Evolutionary conservation across 2,329 filamentous ascomycete species (phyloP).

Genomic region (Ophiostoma piceae): DNA sequence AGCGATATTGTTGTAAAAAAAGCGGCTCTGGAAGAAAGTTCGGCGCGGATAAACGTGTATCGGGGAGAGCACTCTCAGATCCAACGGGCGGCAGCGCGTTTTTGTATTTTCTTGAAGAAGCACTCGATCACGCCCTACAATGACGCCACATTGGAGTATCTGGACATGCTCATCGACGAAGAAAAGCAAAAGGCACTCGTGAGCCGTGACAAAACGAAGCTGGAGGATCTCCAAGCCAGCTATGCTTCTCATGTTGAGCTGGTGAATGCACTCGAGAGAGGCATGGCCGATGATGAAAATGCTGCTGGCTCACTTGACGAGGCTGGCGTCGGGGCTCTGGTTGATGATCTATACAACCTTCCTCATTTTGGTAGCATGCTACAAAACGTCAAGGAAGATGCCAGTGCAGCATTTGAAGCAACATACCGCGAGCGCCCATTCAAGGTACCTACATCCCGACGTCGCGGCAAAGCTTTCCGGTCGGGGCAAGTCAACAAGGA

Average conservation of each 20-base stretch:
- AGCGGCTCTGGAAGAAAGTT: background rate
- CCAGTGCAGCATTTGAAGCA: constrained; percentile 13
- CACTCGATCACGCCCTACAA: constrained; percentile 39
- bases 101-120: constrained; percentile 38
- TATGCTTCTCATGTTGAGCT: constrained; percentile 7
- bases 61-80: constrained; percentile 29
- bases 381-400: constrained; percentile 17
- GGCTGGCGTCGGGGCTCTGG: background rate
- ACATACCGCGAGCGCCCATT: constrained; percentile 21
- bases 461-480: background rate
- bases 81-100: constrained; percentile 35
- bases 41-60: background rate
- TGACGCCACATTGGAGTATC: constrained; percentile 38
- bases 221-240: constrained; percentile 27
- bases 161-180: constrained; percentile 37
- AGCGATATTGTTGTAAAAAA: background rate
- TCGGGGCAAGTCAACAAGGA: background rate
- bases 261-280: background rate
- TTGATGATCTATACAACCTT: background rate
- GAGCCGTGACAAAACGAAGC: constrained; percentile 29
- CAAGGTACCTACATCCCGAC: constrained; percentile 13
- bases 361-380: background rate
- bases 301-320: background rate
- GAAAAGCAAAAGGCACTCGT: constrained; percentile 34
- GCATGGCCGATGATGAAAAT: background rate